Evolutionary conservation across 495 filamentous ascomycete genomes (phyloP).

Genomic region (Astrocystis sublimbata): DNA sequence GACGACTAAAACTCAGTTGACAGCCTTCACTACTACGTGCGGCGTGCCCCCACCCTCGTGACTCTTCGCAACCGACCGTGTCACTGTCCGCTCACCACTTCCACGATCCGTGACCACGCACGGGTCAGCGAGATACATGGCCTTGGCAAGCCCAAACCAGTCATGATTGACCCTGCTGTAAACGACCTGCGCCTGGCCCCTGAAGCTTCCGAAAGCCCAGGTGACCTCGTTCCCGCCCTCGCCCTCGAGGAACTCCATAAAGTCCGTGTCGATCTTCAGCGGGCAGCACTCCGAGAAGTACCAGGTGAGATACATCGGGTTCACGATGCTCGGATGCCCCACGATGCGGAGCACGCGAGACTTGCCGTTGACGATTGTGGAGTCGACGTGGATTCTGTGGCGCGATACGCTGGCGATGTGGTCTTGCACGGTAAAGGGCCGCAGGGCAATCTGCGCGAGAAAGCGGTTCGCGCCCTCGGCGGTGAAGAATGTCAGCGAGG

Average conservation of each 20-base stretch:
- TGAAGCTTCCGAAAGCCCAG: slow-evolving; percentile 25
- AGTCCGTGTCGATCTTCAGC: slow-evolving; percentile 6
- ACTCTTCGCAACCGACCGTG: not conserved
- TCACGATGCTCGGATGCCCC: slow-evolving; percentile 18
- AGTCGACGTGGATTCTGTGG: slow-evolving; percentile 7
- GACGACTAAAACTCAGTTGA: not conserved
- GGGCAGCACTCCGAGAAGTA: slow-evolving; percentile 2
- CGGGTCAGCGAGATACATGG: slow-evolving; percentile 7
- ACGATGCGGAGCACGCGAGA: slow-evolving; percentile 23
- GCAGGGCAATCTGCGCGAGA: not conserved
- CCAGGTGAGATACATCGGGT: not conserved
- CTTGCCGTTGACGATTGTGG: not conserved
- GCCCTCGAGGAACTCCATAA: not conserved
- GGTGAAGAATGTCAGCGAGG: slow-evolving; percentile 41
- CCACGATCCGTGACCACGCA: not conserved
- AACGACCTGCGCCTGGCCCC: slow-evolving; percentile 15
- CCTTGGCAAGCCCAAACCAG: not conserved
- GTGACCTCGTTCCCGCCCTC: not conserved
- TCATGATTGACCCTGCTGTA: not conserved
- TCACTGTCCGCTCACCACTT: too few relatives aligned
- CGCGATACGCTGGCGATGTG: slow-evolving; percentile 4
- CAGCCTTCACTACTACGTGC: not conserved
- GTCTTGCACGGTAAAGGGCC: slow-evolving; percentile 10
- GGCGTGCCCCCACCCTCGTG: too few relatives aligned
- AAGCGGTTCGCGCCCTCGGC: slow-evolving; percentile 23